Percentiles rank a stretch among this genome's conserved stretches.
Conservation (phyloP, 352 stramenopile species). For the Globisporangium spinosum region DNA sequence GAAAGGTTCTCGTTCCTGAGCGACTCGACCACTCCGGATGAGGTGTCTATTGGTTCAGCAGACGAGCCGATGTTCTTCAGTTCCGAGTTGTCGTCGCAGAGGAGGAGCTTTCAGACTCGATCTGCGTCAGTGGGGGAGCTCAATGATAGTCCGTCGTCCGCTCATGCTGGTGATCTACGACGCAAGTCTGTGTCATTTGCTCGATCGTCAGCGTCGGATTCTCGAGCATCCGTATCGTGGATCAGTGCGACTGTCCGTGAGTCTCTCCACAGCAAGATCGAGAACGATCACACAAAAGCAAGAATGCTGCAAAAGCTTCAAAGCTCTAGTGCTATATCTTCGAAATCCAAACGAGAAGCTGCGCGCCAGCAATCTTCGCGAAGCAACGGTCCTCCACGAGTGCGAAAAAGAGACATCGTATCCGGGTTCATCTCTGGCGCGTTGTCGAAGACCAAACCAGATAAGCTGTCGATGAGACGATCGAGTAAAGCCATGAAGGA, state of each 20-base stretch:
- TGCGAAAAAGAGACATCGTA: conserved; percentile 70
- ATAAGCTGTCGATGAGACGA: conserved; percentile 23
- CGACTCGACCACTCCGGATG: conserved; percentile 22
- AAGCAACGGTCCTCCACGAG: conserved; percentile 22
- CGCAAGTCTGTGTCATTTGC: conserved; percentile 31
- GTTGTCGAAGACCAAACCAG: conserved; percentile 32
- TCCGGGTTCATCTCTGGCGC: conserved; percentile 48
- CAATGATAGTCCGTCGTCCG: conserved; percentile 7
- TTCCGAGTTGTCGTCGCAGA: conserved; percentile 4
- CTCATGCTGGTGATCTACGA: not conserved
- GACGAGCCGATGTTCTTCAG: conserved; percentile 13
- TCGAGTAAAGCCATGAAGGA: conserved; percentile 23
- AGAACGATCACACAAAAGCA: conserved; percentile 58
- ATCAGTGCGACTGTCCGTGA: conserved; percentile 34
- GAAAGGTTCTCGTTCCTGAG: conserved; percentile 34
- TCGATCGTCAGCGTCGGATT: conserved; percentile 33
- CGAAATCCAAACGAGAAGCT: conserved; percentile 17
- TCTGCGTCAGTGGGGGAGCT: conserved; percentile 13
- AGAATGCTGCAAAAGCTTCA: conserved; percentile 65
- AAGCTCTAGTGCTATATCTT: conserved; percentile 30
- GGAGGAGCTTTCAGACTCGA: conserved; percentile 10
- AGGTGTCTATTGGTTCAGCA: not conserved
- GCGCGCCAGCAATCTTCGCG: not conserved
- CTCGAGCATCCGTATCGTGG: conserved; percentile 29
- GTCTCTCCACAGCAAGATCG: conserved; percentile 47